These are phyloP conservation scores for Coemansia sp. DNA, from an alignment of 192 early-diverging fungal species.

Conservation along the genomic window DNA sequence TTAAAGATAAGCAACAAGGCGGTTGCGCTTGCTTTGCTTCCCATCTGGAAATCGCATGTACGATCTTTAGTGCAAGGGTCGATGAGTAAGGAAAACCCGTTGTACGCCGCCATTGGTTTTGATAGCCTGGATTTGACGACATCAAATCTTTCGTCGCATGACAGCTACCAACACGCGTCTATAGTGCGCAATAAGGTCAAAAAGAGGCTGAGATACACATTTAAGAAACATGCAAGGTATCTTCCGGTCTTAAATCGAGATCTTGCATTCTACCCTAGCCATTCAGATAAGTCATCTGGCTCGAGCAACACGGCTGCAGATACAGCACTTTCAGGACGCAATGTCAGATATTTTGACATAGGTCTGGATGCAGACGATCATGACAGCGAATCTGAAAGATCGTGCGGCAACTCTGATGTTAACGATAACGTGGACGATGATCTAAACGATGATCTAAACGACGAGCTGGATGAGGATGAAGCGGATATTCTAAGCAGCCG, in stretches of 20 bases:
- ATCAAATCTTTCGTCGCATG: not conserved
- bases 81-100: slow-evolving; percentile 11
- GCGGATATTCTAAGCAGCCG: too few relatives aligned
- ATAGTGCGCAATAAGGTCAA: slow-evolving; percentile 8
- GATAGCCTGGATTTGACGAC: not conserved
- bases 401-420: slow-evolving; percentile 2
- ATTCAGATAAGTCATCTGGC: not conserved
- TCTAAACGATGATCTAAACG: not conserved
- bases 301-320: not conserved
- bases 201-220: not conserved
- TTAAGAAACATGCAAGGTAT: slow-evolving; percentile 4
- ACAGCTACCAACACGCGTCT: not conserved
- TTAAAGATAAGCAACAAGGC: not conserved
- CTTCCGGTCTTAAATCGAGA: slow-evolving; percentile 33
- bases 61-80: slow-evolving; percentile 2
- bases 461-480: not conserved
- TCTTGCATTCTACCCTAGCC: not conserved
- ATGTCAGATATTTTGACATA: slow-evolving; percentile 20
- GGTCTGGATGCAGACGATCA: slow-evolving; percentile 9
- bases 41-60: slow-evolving; percentile 14
- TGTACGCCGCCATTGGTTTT: slow-evolving; percentile 14
- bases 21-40: slow-evolving; percentile 22
- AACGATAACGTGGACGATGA: not conserved
- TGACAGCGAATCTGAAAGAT: not conserved
- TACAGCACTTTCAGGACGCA: not conserved